Evolutionary conservation across 164 flowering plant species (phyloP).

Genomic region (Brasenia schreberi): DNA sequence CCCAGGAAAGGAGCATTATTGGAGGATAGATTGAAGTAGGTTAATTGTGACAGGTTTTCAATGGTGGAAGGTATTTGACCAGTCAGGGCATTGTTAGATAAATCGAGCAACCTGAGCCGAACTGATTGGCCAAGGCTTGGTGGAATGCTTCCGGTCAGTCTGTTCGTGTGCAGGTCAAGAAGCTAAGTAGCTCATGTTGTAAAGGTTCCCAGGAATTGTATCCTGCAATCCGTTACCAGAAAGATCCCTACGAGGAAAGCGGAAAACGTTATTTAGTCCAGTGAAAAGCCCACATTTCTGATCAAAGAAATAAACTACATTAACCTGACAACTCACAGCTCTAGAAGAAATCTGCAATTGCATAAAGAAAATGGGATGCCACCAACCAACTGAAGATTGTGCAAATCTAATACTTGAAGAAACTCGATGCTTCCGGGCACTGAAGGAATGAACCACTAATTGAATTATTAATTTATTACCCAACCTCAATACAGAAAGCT

Average conservation of each 20-base stretch:
- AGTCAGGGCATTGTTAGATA: conserved; percentile 57
- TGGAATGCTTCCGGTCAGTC: conserved; percentile 65
- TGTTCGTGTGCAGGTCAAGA: conserved; percentile 70
- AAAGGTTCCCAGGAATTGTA: conserved; percentile 46
- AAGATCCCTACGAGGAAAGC: conserved; percentile 62
- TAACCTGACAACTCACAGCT: conserved; percentile 53
- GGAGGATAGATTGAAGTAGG: conserved; percentile 63
- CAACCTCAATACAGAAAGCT: conserved; percentile 33
- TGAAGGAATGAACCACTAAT: conserved; percentile 54
- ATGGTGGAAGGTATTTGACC: conserved; percentile 63
- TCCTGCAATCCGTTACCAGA: conserved; percentile 67
- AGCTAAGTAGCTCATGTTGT: conserved; percentile 60
- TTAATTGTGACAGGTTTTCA: conserved; percentile 37
- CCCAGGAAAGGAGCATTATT: conserved; percentile 58
- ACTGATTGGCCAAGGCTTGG: conserved; percentile 41
- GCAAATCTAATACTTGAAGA: conserved; percentile 70
- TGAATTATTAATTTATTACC: conserved; percentile 56
- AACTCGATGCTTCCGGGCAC: conserved; percentile 54
- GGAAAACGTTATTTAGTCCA: too few relatives aligned
- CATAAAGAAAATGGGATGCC: conserved; percentile 44
- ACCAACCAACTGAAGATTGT: conserved; percentile 57
- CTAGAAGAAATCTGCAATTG: conserved; percentile 71
- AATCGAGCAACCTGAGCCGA: conserved; percentile 38
- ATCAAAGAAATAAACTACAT: too few relatives aligned
- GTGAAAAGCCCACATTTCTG: too few relatives aligned